A percentile compares a stretch with the other conserved stretches of the same genome.
These are phyloP conservation scores for Neurospora africana DNA, from an alignment of 495 filamentous ascomycete species.

Conservation along the genomic window DNA sequence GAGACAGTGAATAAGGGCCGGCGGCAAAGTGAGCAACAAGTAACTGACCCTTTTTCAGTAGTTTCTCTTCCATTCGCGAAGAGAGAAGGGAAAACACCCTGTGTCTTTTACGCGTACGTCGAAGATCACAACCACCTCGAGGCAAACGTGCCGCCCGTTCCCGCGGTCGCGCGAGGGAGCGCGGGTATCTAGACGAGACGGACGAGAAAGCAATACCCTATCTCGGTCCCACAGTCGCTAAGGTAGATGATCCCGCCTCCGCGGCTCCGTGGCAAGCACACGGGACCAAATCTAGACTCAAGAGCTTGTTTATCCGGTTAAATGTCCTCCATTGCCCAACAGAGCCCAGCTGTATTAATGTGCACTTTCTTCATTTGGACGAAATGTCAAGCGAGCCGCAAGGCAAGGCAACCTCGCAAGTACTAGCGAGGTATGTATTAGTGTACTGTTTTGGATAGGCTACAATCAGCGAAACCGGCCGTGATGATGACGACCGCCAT, in stretches of 20 bases:
- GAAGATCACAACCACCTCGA: background rate
- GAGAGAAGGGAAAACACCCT: background rate
- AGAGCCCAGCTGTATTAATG: background rate
- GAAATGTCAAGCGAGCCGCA: background rate
- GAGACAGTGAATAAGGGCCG: background rate
- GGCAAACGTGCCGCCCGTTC: background rate
- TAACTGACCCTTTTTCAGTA: background rate
- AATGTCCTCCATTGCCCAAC: background rate
- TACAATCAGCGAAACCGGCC: background rate
- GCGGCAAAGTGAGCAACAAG: background rate
- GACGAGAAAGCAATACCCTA: background rate
- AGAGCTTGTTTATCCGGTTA: background rate
- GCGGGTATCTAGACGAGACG: background rate
- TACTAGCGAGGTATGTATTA: background rate
- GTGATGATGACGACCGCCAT: background rate
- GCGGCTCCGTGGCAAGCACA: no score
- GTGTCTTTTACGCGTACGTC: background rate
- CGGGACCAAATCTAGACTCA: no score
- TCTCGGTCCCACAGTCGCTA: background rate
- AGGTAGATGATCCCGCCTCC: no score
- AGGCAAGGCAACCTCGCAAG: no score
- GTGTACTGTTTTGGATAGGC: background rate
- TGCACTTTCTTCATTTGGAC: background rate
- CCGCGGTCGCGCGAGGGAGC: background rate
- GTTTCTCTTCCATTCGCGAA: background rate